phyloP scores from a whole-genome alignment of 371 early-diverging fungal species.

The Phascolomyces articulosus region DNA sequence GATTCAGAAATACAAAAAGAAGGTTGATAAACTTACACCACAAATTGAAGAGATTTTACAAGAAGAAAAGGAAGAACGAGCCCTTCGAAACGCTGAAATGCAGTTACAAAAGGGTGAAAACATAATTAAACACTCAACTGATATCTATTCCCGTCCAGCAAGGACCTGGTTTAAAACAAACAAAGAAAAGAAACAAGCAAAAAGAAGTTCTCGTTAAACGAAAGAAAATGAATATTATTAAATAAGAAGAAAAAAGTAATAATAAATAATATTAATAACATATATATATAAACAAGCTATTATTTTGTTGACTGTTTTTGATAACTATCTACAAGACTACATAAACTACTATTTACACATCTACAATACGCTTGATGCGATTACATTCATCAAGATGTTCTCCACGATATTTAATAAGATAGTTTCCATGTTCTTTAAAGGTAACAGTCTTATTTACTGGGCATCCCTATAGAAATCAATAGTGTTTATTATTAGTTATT shows the following conservation, averaged over 20 bases:
- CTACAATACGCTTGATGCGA: conserved; percentile 35
- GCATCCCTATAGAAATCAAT: conserved; percentile 26
- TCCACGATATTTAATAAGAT: conserved; percentile 60
- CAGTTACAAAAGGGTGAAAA: conserved; percentile 86
- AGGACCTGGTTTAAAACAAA: conserved; percentile 93
- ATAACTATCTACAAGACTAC: not conserved
- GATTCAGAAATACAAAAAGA: conserved; percentile 72
- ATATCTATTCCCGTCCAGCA: conserved; percentile 90
- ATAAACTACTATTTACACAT: conserved; percentile 18
- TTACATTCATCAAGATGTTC: conserved; percentile 53
- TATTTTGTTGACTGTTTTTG: not conserved
- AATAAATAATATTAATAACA: not conserved
- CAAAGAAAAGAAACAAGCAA: conserved; percentile 56
- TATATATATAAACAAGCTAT: not conserved
- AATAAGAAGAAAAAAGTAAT: not conserved
- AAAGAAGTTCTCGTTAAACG: not conserved
- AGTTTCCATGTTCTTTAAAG: conserved; percentile 52
- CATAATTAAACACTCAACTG: conserved; percentile 79
- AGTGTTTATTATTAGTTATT: not conserved
- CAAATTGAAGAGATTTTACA: conserved; percentile 79
- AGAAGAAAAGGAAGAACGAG: conserved; percentile 85
- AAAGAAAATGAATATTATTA: conserved; percentile 1
- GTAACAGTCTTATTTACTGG: conserved; percentile 63
- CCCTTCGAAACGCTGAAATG: conserved; percentile 85
- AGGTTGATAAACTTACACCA: conserved; percentile 64